A percentile compares a stretch with the other conserved stretches of the same genome.
phyloP scores from a whole-genome alignment of 1,284 basidiomycete genomes.

The Wallemia mellicola region DNA sequence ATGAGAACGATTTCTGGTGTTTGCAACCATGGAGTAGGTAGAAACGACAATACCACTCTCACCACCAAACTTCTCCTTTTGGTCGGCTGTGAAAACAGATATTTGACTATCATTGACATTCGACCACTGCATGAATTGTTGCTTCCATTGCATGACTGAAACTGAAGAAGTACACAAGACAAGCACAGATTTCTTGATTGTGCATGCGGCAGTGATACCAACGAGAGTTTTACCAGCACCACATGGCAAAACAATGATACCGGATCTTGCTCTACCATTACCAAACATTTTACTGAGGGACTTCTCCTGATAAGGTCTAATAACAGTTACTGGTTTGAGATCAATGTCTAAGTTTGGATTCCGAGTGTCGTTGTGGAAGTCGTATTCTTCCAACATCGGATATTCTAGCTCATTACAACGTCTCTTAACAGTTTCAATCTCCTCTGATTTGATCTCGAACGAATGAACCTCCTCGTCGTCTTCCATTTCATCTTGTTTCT shows the following conservation, averaged over 20 bases:
- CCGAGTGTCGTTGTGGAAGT: constrained; percentile 78
- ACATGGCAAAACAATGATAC: constrained; percentile 94
- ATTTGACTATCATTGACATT: constrained; percentile 86
- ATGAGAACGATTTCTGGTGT: constrained; percentile 78
- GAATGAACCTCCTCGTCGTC: constrained; percentile 85
- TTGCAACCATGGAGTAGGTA: constrained; percentile 95
- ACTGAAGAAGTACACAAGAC: constrained; percentile 90
- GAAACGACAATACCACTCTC: constrained; percentile 87
- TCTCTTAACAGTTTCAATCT: constrained; percentile 84
- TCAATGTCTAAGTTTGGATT: constrained; percentile 91
- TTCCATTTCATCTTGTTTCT: constrained; percentile 69
- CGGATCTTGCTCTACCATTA: constrained; percentile 88
- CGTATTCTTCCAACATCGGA: constrained; percentile 90
- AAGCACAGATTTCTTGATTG: constrained; percentile 96
- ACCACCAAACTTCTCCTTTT: constrained; percentile 88
- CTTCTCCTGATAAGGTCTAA: constrained; percentile 89
- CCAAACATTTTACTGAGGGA: constrained; percentile 96
- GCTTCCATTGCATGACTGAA: constrained; percentile 91
- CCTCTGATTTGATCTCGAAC: constrained; percentile 68
- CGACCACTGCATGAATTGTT: constrained; percentile 89
- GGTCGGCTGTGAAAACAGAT: constrained; percentile 77
- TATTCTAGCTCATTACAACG: constrained; percentile 81
- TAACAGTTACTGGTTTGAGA: constrained; percentile 79
- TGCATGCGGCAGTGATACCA: constrained; percentile 94
- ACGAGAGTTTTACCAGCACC: constrained; percentile 97